Evolutionary conservation across 2,329 filamentous ascomycete genomes (phyloP).

Genomic region (Fusarium sp.): DNA sequence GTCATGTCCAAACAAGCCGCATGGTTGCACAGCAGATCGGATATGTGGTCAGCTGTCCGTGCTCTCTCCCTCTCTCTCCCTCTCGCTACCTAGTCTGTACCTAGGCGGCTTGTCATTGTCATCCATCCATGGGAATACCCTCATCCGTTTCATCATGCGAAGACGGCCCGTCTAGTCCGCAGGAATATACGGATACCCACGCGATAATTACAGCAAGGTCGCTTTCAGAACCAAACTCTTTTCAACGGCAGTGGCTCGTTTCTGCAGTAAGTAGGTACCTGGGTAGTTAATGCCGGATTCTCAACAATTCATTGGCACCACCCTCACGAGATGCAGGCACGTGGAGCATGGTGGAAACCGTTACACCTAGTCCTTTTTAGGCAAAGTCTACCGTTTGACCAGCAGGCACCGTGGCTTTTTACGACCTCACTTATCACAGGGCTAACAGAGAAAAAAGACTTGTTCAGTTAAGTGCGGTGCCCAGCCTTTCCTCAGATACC

Average conservation of each 20-base stretch:
- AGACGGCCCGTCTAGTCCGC: constrained; percentile 14
- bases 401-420: constrained; percentile 9
- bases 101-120: constrained; percentile 1
- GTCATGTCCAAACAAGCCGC: constrained; percentile 25
- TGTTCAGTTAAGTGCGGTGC: constrained; percentile 29
- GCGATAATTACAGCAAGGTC: constrained; percentile 2
- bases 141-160: background rate
- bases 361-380: constrained; percentile 38
- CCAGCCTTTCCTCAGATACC: constrained; percentile 5
- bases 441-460: constrained; percentile 29
- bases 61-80: background rate
- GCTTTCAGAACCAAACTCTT: constrained; percentile 9
- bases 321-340: constrained; percentile 33
- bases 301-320: constrained; percentile 28
- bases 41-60: background rate
- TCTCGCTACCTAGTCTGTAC: background rate
- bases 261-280: constrained; percentile 1
- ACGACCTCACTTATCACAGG: constrained; percentile 5
- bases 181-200: constrained; percentile 19
- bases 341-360: constrained; percentile 41
- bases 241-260: constrained; percentile 18
- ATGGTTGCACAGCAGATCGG: constrained; percentile 18
- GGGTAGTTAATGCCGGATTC: constrained; percentile 1
- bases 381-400: constrained; percentile 37
- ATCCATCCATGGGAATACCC: background rate